These are phyloP conservation scores for Comarum palustre DNA, from an alignment of 306 rosid species.

Conservation along the genomic window DNA sequence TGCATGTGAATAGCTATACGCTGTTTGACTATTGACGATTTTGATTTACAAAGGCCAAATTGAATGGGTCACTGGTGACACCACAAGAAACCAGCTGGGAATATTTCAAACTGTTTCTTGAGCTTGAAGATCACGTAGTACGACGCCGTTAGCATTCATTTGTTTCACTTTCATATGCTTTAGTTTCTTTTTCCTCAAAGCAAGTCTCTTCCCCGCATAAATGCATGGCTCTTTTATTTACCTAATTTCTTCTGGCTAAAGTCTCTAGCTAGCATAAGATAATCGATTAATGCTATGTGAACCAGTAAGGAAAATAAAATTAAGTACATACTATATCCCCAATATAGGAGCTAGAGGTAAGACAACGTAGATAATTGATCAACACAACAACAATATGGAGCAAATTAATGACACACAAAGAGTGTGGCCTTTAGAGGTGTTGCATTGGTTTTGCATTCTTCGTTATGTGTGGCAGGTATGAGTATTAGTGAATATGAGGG, in stretches of 20 bases:
- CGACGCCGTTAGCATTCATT: conserved; percentile 1
- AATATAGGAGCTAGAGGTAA: too few species aligned
- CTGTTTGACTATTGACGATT: conserved; percentile 10
- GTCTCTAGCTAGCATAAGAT: too few species aligned
- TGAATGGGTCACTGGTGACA: conserved; percentile 14
- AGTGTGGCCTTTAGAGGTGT: too few species aligned
- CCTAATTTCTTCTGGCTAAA: too few species aligned
- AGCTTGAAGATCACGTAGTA: not conserved
- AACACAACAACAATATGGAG: too few species aligned
- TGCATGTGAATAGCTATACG: not conserved
- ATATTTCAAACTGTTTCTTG: not conserved
- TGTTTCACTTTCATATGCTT: not conserved
- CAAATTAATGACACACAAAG: too few species aligned
- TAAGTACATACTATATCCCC: too few species aligned
- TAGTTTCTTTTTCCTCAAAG: not conserved
- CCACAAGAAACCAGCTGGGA: not conserved
- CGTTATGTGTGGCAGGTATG: too few species aligned
- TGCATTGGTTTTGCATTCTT: too few species aligned
- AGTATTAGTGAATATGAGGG: too few species aligned
- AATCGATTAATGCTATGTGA: not conserved
- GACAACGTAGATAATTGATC: too few species aligned
- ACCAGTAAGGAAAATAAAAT: not conserved
- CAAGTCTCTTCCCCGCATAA: not conserved
- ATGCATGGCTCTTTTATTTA: too few species aligned
- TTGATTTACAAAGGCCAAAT: not conserved